Evolutionary conservation across 1,284 basidiomycete species (phyloP).

Genomic region (Papiliotrema fonsecae): DNA sequence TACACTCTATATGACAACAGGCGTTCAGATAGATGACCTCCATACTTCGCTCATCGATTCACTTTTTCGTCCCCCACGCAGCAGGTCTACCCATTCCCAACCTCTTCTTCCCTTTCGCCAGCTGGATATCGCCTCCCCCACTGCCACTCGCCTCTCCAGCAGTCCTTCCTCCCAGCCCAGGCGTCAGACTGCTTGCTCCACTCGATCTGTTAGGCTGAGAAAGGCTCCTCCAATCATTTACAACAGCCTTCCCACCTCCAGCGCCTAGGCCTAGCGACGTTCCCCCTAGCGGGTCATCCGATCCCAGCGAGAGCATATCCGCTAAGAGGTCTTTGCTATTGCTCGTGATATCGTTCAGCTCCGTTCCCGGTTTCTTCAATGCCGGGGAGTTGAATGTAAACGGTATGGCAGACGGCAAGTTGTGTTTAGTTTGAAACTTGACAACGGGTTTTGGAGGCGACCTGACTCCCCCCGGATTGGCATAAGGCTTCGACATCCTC

Average conservation of each 20-base stretch:
- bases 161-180: no score
- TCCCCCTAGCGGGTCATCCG: no score
- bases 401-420: conserved; percentile 34
- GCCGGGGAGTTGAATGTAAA: conserved; percentile 31
- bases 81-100: conserved; percentile 45
- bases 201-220: conserved; percentile 9
- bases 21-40: not conserved
- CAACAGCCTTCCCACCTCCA: no score
- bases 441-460: conserved; percentile 7
- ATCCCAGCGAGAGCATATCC: conserved; percentile 37
- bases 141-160: not conserved
- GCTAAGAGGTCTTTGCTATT: conserved; percentile 23
- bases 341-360: conserved; percentile 28
- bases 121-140: conserved; percentile 4
- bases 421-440: conserved; percentile 16
- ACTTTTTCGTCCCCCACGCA: conserved; percentile 35
- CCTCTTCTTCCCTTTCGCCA: conserved; percentile 37
- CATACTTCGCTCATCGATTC: not conserved
- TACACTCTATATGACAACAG: no score
- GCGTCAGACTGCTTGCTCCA: no score
- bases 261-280: no score
- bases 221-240: not conserved
- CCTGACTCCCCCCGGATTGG: not conserved
- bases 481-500: conserved; percentile 2
- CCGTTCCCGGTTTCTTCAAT: conserved; percentile 9